A percentile compares a stretch with the other conserved stretches of the same genome.
Evolutionary conservation across 139 green algal genomes (phyloP).

Genomic region (Micractinium conductrix): DNA sequence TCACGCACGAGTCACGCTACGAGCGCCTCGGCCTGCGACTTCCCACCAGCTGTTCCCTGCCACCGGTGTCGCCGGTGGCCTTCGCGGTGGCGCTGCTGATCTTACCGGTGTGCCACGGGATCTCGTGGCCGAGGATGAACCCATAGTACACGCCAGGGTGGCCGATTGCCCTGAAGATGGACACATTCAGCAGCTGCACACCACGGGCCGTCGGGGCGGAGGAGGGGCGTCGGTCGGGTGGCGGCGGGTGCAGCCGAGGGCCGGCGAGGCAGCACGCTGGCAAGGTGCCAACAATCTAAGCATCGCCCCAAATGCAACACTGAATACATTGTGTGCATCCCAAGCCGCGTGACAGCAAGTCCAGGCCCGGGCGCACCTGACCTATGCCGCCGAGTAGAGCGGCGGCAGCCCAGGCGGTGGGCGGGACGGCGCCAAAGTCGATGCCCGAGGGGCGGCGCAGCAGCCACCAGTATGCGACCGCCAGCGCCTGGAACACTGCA

Average conservation of each 20-base stretch:
- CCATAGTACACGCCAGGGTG: conserved; percentile 88
- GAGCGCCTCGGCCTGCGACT: too few relatives aligned
- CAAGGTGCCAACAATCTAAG: too few relatives aligned
- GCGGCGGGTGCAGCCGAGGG: background rate
- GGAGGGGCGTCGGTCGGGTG: too few relatives aligned
- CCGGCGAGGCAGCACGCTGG: too few relatives aligned
- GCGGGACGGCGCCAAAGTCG: conserved; percentile 45
- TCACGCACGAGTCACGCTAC: too few relatives aligned
- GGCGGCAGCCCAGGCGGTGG: conserved; percentile 32
- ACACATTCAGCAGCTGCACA: conserved; percentile 76
- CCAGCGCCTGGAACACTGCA: conserved; percentile 45
- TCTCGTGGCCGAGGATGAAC: conserved; percentile 69
- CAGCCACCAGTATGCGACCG: conserved; percentile 57
- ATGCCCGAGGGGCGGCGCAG: conserved; percentile 44
- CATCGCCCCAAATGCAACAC: too few relatives aligned
- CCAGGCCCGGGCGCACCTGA: background rate
- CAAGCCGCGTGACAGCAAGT: background rate
- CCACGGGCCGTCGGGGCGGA: too few relatives aligned
- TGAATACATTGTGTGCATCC: too few relatives aligned
- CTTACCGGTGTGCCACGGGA: conserved; percentile 79
- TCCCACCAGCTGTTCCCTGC: too few relatives aligned
- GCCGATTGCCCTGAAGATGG: conserved; percentile 78
- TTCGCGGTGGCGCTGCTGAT: too few relatives aligned
- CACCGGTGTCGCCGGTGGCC: too few relatives aligned
- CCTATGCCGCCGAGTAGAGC: conserved; percentile 37